Evolutionary conservation across 805 yeast genomes (phyloP).

Genomic region (Suhomyces xylopsoci): DNA sequence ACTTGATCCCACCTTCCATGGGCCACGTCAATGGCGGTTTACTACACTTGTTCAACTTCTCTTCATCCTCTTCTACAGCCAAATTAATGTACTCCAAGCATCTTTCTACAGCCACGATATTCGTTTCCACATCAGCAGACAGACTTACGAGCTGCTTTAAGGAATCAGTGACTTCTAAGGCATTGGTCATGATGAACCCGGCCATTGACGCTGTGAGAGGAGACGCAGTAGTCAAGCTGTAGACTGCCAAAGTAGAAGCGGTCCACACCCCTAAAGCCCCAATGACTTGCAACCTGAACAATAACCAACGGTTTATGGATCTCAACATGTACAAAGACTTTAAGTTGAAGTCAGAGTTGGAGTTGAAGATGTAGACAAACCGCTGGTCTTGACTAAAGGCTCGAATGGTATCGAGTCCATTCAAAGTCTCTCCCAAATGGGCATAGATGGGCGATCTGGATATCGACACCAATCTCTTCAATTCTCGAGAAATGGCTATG

Average conservation of each 20-base stretch:
- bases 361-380: slow-evolving; percentile 20
- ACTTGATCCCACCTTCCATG: slow-evolving; percentile 58
- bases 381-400: slow-evolving; percentile 23
- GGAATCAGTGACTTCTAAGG: slow-evolving; percentile 53
- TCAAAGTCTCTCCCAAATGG: slow-evolving; percentile 27
- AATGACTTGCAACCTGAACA: slow-evolving; percentile 23
- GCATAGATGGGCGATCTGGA: slow-evolving; percentile 27
- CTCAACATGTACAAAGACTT: slow-evolving; percentile 18
- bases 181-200: slow-evolving; percentile 64
- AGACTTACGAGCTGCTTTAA: slow-evolving; percentile 56
- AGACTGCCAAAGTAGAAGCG: slow-evolving; percentile 41
- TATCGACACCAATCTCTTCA: slow-evolving; percentile 24
- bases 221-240: slow-evolving; percentile 32
- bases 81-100: slow-evolving; percentile 56
- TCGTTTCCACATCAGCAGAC: slow-evolving; percentile 64
- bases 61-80: slow-evolving; percentile 40
- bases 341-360: slow-evolving; percentile 19
- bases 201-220: slow-evolving; percentile 58
- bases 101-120: slow-evolving; percentile 66
- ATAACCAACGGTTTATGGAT: slow-evolving; percentile 25
- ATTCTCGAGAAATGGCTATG: slow-evolving; percentile 25
- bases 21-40: slow-evolving; percentile 72
- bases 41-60: slow-evolving; percentile 79
- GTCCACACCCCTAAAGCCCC: slow-evolving; percentile 20
- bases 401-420: slow-evolving; percentile 27